Evolutionary conservation across 108 stramenopile genomes (phyloP), one percentile per base, ranked within the genome.

Genomic region (Licmophora abbreviata): DNA sequence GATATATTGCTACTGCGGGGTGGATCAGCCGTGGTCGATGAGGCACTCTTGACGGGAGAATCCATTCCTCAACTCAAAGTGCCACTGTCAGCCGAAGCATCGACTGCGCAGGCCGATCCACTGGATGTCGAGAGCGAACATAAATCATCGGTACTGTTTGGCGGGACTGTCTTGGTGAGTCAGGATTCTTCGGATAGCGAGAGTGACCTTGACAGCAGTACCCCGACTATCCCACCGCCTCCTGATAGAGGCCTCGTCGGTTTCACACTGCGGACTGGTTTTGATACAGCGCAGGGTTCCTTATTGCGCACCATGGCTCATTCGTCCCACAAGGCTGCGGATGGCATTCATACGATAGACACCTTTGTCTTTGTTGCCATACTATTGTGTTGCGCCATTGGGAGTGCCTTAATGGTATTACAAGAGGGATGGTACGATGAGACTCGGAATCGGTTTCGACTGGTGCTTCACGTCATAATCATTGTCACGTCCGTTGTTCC

Each of bases 1-100:
- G 97, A 98, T 67, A 51, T 94, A 32, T 57, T 98, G 22, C 56
- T 98, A 17, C 44, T 98, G 43, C n/a, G n/a, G n/a, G 51, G 70
- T 14, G 97, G 97, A 23, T 63, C 66, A 25, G 85, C 80, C 17
- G 93, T 98, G 12, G 88, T 95, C 11, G 95, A 97, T 66, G 97
- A 98, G 74, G 94, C 97, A 24, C 86, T 96, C 75, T 59, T 98
- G 32, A 98, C 97, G 10, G 97, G 97, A 37, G 97, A 98, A 73
- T 85, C 82, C 24, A 72, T 93, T 3, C 94, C 96, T 4, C 92
- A 98, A 63, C 61, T 93, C 43, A 96, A 96, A 56, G 88, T 77
- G 50, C 30, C 73, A 7, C 41, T 74, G 29, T 45, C 73, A 26
- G 41, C 50, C 18, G 8, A 42, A 29, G 44, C 15, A 31, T 27